phyloP scores from a whole-genome alignment of 805 yeast species.

The Wickerhamiella shivajii region DNA sequence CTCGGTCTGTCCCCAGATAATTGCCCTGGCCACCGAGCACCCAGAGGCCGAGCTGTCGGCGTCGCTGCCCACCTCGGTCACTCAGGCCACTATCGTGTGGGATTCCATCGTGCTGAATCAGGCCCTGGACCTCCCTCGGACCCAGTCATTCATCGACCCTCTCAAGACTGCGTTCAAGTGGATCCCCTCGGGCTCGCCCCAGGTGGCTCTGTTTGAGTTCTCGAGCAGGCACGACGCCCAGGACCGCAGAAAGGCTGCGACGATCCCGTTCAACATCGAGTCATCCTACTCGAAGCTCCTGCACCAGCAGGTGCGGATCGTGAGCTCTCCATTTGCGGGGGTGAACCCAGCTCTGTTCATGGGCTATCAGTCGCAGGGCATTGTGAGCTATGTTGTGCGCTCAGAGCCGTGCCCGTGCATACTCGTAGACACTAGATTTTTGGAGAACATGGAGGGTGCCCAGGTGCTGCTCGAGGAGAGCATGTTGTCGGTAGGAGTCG shows the following conservation, averaged over 20 bases:
- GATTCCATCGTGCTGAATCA: slow-evolving; percentile 10
- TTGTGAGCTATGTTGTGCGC: slow-evolving; percentile 15
- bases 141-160: not conserved
- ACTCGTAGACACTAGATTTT: slow-evolving; percentile 21
- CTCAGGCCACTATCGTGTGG: slow-evolving; percentile 11
- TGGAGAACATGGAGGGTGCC: slow-evolving; percentile 28
- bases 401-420: slow-evolving; percentile 9
- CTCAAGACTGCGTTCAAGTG: slow-evolving; percentile 10
- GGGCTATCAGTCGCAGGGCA: slow-evolving; percentile 21
- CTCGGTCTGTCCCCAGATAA: slow-evolving; percentile 3
- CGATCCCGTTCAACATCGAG: slow-evolving; percentile 1
- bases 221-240: not conserved
- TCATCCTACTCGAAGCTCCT: not conserved
- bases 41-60: slow-evolving; percentile 5
- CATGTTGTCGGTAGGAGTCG: slow-evolving; percentile 18
- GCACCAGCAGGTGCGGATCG: slow-evolving; percentile 9
- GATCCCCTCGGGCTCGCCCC: slow-evolving; percentile 8
- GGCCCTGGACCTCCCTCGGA: not conserved
- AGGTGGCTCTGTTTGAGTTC: slow-evolving; percentile 11
- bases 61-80: slow-evolving; percentile 3
- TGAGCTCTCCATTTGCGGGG: slow-evolving; percentile 24
- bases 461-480: slow-evolving; percentile 9
- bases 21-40: not conserved
- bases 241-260: not conserved
- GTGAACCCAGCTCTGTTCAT: slow-evolving; percentile 24